Base-by-base conservation (phyloP, 2,329 filamentous ascomycete genomes). In the Rhynchosporium secalis region DNA sequence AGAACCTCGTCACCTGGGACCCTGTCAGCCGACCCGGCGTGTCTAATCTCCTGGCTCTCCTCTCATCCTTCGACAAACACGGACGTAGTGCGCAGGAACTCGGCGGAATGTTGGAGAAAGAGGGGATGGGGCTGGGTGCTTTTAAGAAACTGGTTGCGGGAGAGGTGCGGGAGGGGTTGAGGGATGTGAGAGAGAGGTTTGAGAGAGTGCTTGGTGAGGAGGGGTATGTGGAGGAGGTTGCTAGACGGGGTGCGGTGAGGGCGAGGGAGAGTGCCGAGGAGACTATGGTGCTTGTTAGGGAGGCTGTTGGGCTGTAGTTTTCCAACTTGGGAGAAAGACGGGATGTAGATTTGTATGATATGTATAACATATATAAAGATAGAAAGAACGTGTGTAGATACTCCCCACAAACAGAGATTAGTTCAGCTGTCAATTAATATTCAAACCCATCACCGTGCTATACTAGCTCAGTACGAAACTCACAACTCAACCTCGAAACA, bases 1-100 rank as follows among this genome's bases (percentile, higher is more conserved):
- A 76, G 0, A 81, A 83, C 2, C 76, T 76, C 1, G 84, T 97
- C 46, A 86, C 85, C 0, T 97, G 95, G 74, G 87, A 96, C 66
- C 86, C 86, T 0, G 71, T 74, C 0, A 71, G 69, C 0, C 82
- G 95, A 29, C 94, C 94, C 0, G 95, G 92, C 0, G 89, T 99
- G 3, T 87, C 93, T 10, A 99, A 98, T 73, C 79, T 99, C 12
- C 77, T 99, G 1, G 86, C 92, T 62, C 84, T 99, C 15, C 77
- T 94, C n/a, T 86, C 86, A 29, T 84, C 91, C 65, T 85, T 94
- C 69, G 83, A 87, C 59, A 68, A 73, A 3, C 69, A 75, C 31
- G 70, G 72, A 3, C 76, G 78, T 56, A 77, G 71, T 12, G 75
- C 79, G 1, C 66, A 70, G 49, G 73, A 80, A 47, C 68, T 84